Evolutionary conservation across 306 rosid genomes (phyloP), one percentile per base, ranked within the genome.

Genomic region (Comarum palustre): DNA sequence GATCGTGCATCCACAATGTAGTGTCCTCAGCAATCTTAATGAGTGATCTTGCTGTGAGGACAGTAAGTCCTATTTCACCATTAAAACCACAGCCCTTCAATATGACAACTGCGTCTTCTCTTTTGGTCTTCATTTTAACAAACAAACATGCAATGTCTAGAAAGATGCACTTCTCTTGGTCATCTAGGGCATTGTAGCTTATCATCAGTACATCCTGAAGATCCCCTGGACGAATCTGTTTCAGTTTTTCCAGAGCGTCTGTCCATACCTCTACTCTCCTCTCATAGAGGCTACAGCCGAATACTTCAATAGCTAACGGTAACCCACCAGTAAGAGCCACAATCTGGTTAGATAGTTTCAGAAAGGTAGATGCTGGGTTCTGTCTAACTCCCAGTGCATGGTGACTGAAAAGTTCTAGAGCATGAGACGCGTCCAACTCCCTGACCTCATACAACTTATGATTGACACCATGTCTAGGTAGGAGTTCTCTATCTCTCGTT

Each of bases 241-340:
- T 67, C 76, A 88, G 76, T 65, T 82, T 90, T 34, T 66, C 36
- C 42, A 84, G 11, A 15, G 81, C 85, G 67, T 77, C 91, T 16
- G 32, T 60, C 96, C 96, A 88, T 68, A 80, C 86, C 76, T 57
- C 71, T 31, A 50, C 39, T 46, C 63, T 84, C 39, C 93, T 86
- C 74, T 75, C 84, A 60, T 72, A 86, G 69, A 88, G 71, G 69
- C 74, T 54, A 8, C 88, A 88, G 24, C 93, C 93, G 58, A 84
- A 82, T 51, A 90, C 90, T 85, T 90, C 91, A 36, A 90, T 22
- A 45, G 96, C 93, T 87, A 90, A 73, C 5, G 96, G 96, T 63
- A 90, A 34, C 64, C 73, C 48, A 67, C 93, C 88, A 0, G 96
- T 85, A 1, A 83, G 84, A 47, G 66, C 39, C 72, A 90, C 91